Base-by-base conservation (phyloP, 2,329 filamentous ascomycete genomes). In the Fusarium sublunatum region DNA sequence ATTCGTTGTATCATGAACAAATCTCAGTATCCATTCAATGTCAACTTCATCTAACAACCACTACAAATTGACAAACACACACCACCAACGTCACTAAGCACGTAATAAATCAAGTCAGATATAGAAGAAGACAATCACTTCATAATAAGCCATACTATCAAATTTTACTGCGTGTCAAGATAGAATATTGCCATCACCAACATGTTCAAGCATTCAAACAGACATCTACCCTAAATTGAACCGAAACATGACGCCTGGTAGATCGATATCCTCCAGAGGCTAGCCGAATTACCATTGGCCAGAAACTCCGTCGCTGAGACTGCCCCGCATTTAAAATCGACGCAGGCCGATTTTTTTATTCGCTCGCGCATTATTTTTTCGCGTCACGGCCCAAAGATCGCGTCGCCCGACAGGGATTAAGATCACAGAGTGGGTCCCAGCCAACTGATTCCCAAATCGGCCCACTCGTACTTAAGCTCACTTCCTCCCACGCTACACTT, bases 401-500 rank as follows among this genome's bases (percentile, higher is more conserved):
- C 67, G 69, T 71, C 67, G 45, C 15, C n/a, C 26, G n/a, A 39
- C 67, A 69, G 31, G 68, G 67, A 57, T 57, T 15, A 47, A 47
- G 54, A 60, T 66, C 61, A 65, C 48, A 48, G 41, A 65, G 47
- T 55, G 61, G 67, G 58, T 47, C 67, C n/a, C 39, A 19, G 12
- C 25, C 58, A 71, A 75, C 72, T 77, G 75, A 78, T 78, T 73
- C 74, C 71, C 69, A 68, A 66, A 65, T 61, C 66, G 73, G 74
- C 71, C 75, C 72, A 73, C 74, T 66, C 67, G 68, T 78, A 78
- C 75, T 78, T 78, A 78, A 78, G 67, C 70, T 65, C 69, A 55
- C 65, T 50, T 43, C 54, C 70, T 68, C 73, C 76, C 74, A 64
- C 70, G 52, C 39, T 43, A 58, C 29, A 7, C 43, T 41, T 45